phyloP scores from a whole-genome alignment of 2,329 filamentous ascomycete species.

The Ilyonectria sp. region DNA sequence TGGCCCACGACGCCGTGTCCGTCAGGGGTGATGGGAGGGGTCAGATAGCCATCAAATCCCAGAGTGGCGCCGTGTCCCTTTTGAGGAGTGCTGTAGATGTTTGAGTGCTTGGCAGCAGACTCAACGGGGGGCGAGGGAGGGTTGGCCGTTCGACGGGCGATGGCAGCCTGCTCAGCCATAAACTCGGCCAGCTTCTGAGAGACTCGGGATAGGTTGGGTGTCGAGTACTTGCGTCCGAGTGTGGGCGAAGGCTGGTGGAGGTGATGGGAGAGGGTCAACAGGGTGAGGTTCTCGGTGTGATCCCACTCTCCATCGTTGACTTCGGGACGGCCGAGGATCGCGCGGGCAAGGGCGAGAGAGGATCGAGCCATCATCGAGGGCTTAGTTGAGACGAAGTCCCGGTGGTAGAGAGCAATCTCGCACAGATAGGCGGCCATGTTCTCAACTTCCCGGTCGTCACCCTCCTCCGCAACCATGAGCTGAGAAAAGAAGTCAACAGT shows the following conservation, averaged over 20 bases:
- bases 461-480: slow-evolving; percentile 85
- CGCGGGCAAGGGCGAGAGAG: slow-evolving; percentile 87
- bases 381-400: slow-evolving; percentile 94
- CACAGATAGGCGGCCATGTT: slow-evolving; percentile 95
- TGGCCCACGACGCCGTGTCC: slow-evolving; percentile 68
- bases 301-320: slow-evolving; percentile 84
- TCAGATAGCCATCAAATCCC: slow-evolving; percentile 83
- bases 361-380: slow-evolving; percentile 93
- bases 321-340: slow-evolving; percentile 86
- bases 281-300: slow-evolving; percentile 77
- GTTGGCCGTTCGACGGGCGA: slow-evolving; percentile 62
- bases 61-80: slow-evolving; percentile 78
- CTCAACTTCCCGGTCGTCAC: slow-evolving; percentile 87
- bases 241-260: slow-evolving; percentile 72
- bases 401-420: slow-evolving; percentile 96
- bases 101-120: slow-evolving; percentile 65
- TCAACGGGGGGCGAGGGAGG: slow-evolving; percentile 76
- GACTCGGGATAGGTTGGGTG: slow-evolving; percentile 66
- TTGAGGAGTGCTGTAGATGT: slow-evolving; percentile 84
- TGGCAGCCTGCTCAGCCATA: slow-evolving; percentile 71
- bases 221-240: slow-evolving; percentile 73
- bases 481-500: slow-evolving; percentile 96
- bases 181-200: slow-evolving; percentile 72
- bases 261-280: slow-evolving; percentile 72
- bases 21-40: slow-evolving; percentile 88